A percentile compares a stretch with the other conserved stretches of the same genome.
These are phyloP conservation scores for Penicillium italicum DNA, from an alignment of 2,329 filamentous ascomycete genomes.

Conservation along the genomic window DNA sequence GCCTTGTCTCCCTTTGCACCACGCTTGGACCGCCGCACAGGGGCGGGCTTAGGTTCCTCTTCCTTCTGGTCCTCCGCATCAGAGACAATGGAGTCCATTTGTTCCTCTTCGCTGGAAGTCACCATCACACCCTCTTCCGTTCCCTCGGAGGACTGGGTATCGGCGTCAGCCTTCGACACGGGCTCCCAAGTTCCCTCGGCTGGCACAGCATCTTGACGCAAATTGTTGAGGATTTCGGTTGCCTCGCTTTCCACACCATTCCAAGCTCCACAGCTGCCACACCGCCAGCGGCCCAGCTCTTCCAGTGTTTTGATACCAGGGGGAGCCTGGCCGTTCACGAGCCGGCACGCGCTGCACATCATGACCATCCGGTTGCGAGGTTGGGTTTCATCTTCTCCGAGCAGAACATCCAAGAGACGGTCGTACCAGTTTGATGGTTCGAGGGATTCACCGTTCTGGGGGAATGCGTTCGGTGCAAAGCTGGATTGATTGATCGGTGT, in stretches of 20 bases:
- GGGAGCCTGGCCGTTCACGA: conserved; percentile 94
- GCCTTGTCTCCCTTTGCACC: conserved; percentile 23
- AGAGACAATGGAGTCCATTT: conserved; percentile 19
- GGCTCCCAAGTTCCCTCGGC: conserved; percentile 24
- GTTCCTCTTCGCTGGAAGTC: conserved; percentile 28
- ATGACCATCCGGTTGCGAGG: conserved; percentile 86
- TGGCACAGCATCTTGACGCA: conserved; percentile 38
- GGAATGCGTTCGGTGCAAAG: conserved; percentile 50
- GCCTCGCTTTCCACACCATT: conserved; percentile 81
- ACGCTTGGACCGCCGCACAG: conserved; percentile 25
- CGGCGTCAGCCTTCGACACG: conserved; percentile 19
- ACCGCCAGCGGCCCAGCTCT: conserved; percentile 84
- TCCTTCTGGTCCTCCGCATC: conserved; percentile 19
- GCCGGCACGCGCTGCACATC: conserved; percentile 74
- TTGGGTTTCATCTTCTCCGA: conserved; percentile 91
- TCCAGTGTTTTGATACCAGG: conserved; percentile 73
- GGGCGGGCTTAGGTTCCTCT: conserved; percentile 15
- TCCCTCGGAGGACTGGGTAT: conserved; percentile 16
- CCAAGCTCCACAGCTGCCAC: conserved; percentile 73
- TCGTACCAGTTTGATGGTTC: conserved; percentile 79
- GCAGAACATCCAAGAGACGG: conserved; percentile 80
- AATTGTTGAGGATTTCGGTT: conserved; percentile 66
- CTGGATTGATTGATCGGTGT: conserved; percentile 37
- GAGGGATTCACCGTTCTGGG: conserved; percentile 34
- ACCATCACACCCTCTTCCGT: conserved; percentile 30